Evolutionary conservation across 2,329 filamentous ascomycete species (phyloP).

Genomic region (Drechslerella dactyloides): DNA sequence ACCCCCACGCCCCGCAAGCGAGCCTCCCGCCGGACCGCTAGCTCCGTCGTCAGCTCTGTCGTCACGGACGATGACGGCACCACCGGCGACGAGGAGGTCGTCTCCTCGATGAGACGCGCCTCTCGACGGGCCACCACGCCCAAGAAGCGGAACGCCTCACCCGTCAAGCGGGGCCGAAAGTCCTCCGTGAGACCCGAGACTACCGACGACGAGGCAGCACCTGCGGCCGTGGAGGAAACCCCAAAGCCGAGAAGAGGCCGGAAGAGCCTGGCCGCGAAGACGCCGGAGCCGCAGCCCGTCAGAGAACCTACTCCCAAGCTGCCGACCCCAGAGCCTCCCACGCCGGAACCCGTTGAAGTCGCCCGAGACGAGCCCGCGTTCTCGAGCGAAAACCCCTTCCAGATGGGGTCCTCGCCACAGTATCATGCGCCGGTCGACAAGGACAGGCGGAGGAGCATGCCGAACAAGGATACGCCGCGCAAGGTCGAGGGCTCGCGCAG

Average conservation of each 20-base stretch:
- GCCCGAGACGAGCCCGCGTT: slow-evolving; percentile 59
- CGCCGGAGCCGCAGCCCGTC: slow-evolving; percentile 43
- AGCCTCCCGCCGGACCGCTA: slow-evolving; percentile 67
- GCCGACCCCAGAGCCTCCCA: slow-evolving; percentile 40
- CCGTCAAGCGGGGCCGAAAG: slow-evolving; percentile 44
- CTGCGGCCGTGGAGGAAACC: slow-evolving; percentile 23
- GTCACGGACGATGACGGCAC: slow-evolving; percentile 66
- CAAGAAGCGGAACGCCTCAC: slow-evolving; percentile 51
- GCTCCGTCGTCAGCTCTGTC: slow-evolving; percentile 66
- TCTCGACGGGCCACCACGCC: slow-evolving; percentile 53
- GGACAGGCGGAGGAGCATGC: slow-evolving; percentile 44
- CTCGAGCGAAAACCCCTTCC: slow-evolving; percentile 55
- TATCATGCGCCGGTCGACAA: slow-evolving; percentile 32
- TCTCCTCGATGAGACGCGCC: slow-evolving; percentile 20
- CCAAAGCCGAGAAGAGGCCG: slow-evolving; percentile 35
- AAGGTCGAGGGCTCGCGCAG: slow-evolving; percentile 34
- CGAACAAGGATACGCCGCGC: slow-evolving; percentile 35
- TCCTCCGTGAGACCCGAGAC: slow-evolving; percentile 33
- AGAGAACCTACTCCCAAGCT: slow-evolving; percentile 42
- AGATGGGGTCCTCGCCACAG: slow-evolving; percentile 52
- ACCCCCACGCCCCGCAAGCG: slow-evolving; percentile 52
- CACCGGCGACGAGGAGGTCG: slow-evolving; percentile 38
- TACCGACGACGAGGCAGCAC: slow-evolving; percentile 26
- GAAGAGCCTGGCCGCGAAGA: slow-evolving; percentile 55
- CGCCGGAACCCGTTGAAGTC: slow-evolving; percentile 34